Evolutionary conservation across 2,329 filamentous ascomycete species (phyloP).

Genomic region (Parascedosporium putredinis): DNA sequence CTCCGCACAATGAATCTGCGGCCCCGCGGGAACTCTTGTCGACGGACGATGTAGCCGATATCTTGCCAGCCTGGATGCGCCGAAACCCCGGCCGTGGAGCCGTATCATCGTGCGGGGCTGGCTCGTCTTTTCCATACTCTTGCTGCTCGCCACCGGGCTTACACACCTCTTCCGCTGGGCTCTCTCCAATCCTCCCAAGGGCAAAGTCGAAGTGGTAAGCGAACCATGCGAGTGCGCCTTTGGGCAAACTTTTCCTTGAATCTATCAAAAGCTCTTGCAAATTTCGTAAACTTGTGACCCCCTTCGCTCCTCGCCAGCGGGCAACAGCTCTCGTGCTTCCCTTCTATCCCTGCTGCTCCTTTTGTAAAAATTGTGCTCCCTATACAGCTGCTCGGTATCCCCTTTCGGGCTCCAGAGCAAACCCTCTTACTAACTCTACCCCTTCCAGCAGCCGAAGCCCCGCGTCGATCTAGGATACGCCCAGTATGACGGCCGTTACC

Average conservation of each 20-base stretch:
- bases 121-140: not conserved
- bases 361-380: not conserved
- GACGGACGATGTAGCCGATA: not conserved
- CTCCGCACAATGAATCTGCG: too few species aligned
- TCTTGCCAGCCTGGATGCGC: not conserved
- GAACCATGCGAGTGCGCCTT: too few species aligned
- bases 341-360: too few species aligned
- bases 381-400: not conserved
- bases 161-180: not conserved
- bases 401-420: too few species aligned
- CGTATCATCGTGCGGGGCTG: not conserved
- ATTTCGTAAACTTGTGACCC: too few species aligned
- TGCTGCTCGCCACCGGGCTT: not conserved
- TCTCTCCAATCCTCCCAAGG: not conserved
- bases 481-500: constrained; percentile 28
- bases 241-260: too few species aligned
- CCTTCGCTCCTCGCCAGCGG: too few species aligned
- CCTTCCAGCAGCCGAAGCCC: not conserved
- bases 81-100: not conserved
- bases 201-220: not conserved
- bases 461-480: constrained; percentile 33
- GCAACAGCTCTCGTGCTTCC: too few species aligned
- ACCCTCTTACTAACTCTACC: not conserved
- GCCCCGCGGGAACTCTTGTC: too few species aligned
- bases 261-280: too few species aligned